These are phyloP conservation scores for Trifolium fragiferum DNA, from an alignment of 306 rosid genomes.

Conservation along the genomic window DNA sequence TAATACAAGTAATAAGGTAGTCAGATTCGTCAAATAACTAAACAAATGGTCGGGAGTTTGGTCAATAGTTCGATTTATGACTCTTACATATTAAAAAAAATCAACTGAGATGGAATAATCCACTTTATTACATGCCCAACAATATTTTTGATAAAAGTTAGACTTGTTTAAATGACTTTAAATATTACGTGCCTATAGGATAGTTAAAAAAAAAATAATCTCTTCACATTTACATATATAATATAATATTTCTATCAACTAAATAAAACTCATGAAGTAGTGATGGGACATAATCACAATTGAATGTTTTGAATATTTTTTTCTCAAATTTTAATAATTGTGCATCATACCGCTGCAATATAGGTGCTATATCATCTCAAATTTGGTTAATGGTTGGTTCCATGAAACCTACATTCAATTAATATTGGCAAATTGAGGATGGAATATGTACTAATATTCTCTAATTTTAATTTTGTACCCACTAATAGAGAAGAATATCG, in stretches of 20 bases:
- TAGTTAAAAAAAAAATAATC: too few relatives aligned
- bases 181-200: too few relatives aligned
- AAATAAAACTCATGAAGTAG: too few relatives aligned
- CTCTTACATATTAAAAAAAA: too few relatives aligned
- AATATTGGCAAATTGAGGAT: constrained; percentile 44
- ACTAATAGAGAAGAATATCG: constrained; percentile 40
- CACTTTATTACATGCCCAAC: neutral
- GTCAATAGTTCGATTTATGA: too few relatives aligned
- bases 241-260: too few relatives aligned
- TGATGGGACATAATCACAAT: neutral
- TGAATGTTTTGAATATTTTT: neutral
- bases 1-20: neutral
- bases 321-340: neutral
- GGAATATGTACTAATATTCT: constrained; percentile 46
- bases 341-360: neutral
- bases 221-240: too few relatives aligned
- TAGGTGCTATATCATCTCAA: neutral
- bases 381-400: neutral
- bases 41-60: neutral
- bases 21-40: too few relatives aligned
- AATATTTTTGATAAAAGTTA: too few relatives aligned
- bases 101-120: neutral
- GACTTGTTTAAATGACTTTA: too few relatives aligned
- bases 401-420: constrained; percentile 35
- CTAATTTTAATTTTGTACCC: constrained; percentile 32